phyloP scores from a whole-genome alignment of 306 rosid species.

The Luffa acutangula region DNA sequence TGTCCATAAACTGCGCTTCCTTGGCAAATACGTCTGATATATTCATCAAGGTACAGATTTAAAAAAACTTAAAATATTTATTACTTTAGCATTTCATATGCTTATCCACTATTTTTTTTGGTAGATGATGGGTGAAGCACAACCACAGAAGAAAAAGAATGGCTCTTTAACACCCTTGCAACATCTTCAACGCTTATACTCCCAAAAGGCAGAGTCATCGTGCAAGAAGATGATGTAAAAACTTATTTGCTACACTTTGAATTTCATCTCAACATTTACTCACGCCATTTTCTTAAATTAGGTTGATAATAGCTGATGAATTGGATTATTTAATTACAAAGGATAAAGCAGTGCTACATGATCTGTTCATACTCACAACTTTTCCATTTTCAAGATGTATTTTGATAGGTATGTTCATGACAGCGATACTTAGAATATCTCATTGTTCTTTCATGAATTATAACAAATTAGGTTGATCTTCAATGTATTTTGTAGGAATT shows the following conservation, averaged over 20 bases:
- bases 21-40: slow-evolving; percentile 61
- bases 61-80: not conserved
- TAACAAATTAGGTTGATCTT: not conserved
- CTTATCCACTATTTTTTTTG: slow-evolving; percentile 15
- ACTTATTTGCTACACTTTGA: slow-evolving; percentile 10
- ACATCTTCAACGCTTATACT: slow-evolving; percentile 66
- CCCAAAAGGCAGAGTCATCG: slow-evolving; percentile 34
- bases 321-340: slow-evolving; percentile 79
- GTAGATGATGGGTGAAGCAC: slow-evolving; percentile 51
- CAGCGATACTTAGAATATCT: not conserved
- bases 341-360: slow-evolving; percentile 75
- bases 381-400: slow-evolving; percentile 74
- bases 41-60: slow-evolving; percentile 49
- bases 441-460: not conserved
- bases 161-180: slow-evolving; percentile 39
- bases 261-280: slow-evolving; percentile 1
- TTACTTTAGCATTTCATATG: not conserved
- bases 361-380: slow-evolving; percentile 84
- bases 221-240: slow-evolving; percentile 55
- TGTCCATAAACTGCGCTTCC: slow-evolving; percentile 57
- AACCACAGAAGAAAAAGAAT: slow-evolving; percentile 28
- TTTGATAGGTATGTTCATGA: slow-evolving; percentile 44
- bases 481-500: slow-evolving; percentile 38
- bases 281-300: slow-evolving; percentile 23
- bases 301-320: slow-evolving; percentile 76